phyloP scores from a whole-genome alignment of 75 land plant species.

The Ceratopteris richardii region DNA sequence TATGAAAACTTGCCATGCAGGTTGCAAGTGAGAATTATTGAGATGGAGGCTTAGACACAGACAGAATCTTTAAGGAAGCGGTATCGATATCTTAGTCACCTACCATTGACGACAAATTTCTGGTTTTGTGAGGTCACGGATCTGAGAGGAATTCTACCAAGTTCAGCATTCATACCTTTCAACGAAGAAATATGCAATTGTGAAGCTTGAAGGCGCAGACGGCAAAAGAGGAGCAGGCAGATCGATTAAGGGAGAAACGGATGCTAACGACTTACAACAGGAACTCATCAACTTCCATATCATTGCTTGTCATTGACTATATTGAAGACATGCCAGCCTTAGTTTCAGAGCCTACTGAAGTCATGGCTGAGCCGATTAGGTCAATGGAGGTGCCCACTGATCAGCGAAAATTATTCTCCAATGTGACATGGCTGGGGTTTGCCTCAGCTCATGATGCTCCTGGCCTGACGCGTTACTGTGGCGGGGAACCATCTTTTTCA shows the following conservation, averaged over 20 bases:
- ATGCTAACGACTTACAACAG: background rate
- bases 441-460: too few relatives aligned
- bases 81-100: conserved; percentile 83
- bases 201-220: conserved; percentile 54
- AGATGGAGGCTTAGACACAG: conserved; percentile 75
- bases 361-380: too few relatives aligned
- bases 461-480: too few relatives aligned
- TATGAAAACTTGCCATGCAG: too few relatives aligned
- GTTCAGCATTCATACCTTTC: conserved; percentile 56
- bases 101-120: conserved; percentile 78
- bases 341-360: too few relatives aligned
- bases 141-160: conserved; percentile 53
- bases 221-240: conserved; percentile 21
- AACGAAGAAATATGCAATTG: conserved; percentile 76
- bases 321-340: too few relatives aligned
- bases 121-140: conserved; percentile 97
- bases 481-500: too few relatives aligned
- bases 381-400: too few relatives aligned
- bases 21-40: conserved; percentile 39
- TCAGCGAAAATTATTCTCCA: too few relatives aligned
- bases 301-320: too few relatives aligned
- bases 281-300: too few relatives aligned
- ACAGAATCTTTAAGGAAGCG: conserved; percentile 80
- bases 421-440: too few relatives aligned
- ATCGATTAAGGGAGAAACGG: background rate